Evolutionary conservation across 2,329 filamentous ascomycete species (phyloP), one percentile per base, ranked within the genome.

Genomic region (Penicillium aurantiogriseum): DNA sequence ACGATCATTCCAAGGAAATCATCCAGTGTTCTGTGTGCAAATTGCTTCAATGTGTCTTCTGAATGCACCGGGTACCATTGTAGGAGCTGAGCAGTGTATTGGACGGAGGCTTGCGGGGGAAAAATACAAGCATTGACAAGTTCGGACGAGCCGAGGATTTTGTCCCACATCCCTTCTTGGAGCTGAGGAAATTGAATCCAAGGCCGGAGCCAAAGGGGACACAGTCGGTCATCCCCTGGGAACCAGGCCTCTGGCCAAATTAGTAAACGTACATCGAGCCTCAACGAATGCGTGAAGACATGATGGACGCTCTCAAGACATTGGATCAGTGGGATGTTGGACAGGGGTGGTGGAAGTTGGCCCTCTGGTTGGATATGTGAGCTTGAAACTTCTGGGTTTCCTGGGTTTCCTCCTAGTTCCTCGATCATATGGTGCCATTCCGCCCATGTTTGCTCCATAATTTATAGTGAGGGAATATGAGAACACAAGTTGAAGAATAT

Each of bases 121-220:
- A 52, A 52, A 7, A 45, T 4, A 21, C 15, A 4, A 13, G 29
- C 4, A 52, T 36, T 19, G 23, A 45, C 21, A 27, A 54, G 21
- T 2, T 19, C 13, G 6, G 43, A 13, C 5, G n/a, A 11, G 4
- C 29, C 5, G 17, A 40, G 1, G 7, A 54, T 13, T 10, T 40
- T 40, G 4, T 31, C 33, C 51, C 51, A 54, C 10, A 19, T 25
- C 9, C 13, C 43, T 5, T 54, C 51, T 40, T 54, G 51, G 6
- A 42, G 35, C 13, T 29, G 43, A 8, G 51, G 51, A 31, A 54
- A 54, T 15, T 40, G 6, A 19, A 48, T 29, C 51, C 51, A 54
- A 33, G 51, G 43, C 4, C 21, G 19, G 8, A 54, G 25, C 19
- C 17, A 29, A 8, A 13, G 0, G 7, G 51, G 51, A 5, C 36